Evolutionary conservation across 2,329 filamentous ascomycete species (phyloP).

Genomic region (Tolypocladium sp.): DNA sequence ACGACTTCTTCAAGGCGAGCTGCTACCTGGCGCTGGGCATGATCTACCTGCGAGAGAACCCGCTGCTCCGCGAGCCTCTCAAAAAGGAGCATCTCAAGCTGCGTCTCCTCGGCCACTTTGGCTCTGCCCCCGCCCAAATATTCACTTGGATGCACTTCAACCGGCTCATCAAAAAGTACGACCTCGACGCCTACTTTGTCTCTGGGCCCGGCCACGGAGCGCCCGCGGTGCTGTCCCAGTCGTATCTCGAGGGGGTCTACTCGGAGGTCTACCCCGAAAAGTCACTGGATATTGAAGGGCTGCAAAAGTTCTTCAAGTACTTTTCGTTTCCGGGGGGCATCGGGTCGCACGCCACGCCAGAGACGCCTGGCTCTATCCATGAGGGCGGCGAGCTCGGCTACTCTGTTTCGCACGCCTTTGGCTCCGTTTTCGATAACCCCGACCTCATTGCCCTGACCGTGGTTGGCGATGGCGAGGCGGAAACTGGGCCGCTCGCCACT

Average conservation of each 20-base stretch:
- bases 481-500: constrained; percentile 70
- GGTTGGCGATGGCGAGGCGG: constrained; percentile 74
- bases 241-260: constrained; percentile 70
- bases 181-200: constrained; percentile 63
- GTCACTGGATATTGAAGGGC: constrained; percentile 56
- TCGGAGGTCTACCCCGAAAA: constrained; percentile 70
- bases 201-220: constrained; percentile 73
- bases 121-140: constrained; percentile 69
- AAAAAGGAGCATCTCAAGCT: constrained; percentile 63
- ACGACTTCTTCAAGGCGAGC: constrained; percentile 65
- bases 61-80: constrained; percentile 60
- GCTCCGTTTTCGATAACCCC: constrained; percentile 66
- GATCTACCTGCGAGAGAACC: constrained; percentile 70
- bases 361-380: constrained; percentile 69
- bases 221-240: constrained; percentile 65
- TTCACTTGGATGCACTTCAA: constrained; percentile 81
- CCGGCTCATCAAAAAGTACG: constrained; percentile 71
- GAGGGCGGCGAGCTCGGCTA: constrained; percentile 80
- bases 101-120: constrained; percentile 69
- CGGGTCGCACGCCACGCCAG: constrained; percentile 68
- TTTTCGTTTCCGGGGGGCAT: constrained; percentile 77
- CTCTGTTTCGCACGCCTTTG: constrained; percentile 70
- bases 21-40: constrained; percentile 70
- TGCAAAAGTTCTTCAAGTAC: constrained; percentile 72
- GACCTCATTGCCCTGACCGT: constrained; percentile 67